Evolutionary conservation across 306 rosid species (phyloP).

Genomic region (Pyrus pyrifolia): DNA sequence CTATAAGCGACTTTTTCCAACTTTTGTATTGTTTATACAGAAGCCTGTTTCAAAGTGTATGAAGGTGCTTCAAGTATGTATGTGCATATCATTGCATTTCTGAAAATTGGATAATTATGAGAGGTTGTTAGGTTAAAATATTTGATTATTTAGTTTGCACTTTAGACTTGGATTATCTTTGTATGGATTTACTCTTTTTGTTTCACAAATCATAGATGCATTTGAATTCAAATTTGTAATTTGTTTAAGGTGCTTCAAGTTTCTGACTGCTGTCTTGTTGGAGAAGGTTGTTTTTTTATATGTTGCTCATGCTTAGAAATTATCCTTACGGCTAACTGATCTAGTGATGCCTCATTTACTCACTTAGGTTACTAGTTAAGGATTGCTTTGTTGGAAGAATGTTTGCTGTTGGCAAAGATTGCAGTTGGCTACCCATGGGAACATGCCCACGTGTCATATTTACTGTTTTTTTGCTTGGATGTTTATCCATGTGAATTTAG

Average conservation of each 20-base stretch:
- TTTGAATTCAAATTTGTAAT: neutral
- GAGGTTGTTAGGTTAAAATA: neutral
- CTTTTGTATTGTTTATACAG: neutral
- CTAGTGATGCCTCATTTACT: neutral
- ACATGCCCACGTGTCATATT: slow-evolving; percentile 4
- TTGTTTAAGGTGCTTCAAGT: neutral
- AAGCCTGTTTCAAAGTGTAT: neutral
- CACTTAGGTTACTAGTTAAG: slow-evolving; percentile 1
- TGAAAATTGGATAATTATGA: neutral
- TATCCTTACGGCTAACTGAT: neutral
- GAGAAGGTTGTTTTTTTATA: neutral
- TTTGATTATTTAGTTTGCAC: neutral
- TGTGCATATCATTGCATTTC: neutral
- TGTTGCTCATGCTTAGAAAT: neutral
- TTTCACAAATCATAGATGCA: neutral
- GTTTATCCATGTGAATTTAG: slow-evolving; percentile 14
- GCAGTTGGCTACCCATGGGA: slow-evolving; percentile 8
- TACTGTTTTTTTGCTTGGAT: slow-evolving; percentile 9
- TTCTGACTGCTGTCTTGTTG: neutral
- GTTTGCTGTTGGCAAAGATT: slow-evolving; percentile 4
- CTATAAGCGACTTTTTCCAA: neutral
- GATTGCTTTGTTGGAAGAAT: slow-evolving; percentile 18
- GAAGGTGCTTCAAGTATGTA: neutral
- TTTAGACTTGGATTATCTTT: neutral
- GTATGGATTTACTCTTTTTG: neutral